Evolutionary conservation across 331 rosid genomes (phyloP).

Genomic region (Rhamnella rubrinervis): DNA sequence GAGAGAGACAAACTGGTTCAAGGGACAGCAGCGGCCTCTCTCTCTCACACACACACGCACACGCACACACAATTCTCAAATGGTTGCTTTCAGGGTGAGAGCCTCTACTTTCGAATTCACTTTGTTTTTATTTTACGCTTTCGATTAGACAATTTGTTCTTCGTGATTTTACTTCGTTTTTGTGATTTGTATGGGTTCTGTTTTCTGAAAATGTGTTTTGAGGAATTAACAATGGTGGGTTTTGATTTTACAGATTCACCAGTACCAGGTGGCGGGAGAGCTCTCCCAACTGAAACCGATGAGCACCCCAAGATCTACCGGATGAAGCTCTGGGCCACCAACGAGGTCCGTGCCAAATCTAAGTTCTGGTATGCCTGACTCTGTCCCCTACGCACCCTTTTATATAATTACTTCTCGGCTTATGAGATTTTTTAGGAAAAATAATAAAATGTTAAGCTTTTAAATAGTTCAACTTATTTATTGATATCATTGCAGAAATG

Average conservation of each 20-base stretch:
- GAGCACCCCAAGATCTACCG: slow-evolving; percentile 54
- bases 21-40: slow-evolving; percentile 3
- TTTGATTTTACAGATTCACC: slow-evolving; percentile 40
- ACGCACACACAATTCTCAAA: slow-evolving; percentile 16
- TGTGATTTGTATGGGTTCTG: not conserved
- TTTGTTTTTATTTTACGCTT: not conserved
- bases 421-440: not conserved
- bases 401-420: not conserved
- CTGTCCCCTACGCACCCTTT: not conserved
- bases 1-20: not conserved
- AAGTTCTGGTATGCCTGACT: slow-evolving; percentile 44
- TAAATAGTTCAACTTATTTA: not conserved
- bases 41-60: not conserved
- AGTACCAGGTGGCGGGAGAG: slow-evolving; percentile 55
- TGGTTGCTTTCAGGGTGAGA: slow-evolving; percentile 47
- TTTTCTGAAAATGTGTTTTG: not conserved
- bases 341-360: slow-evolving; percentile 57
- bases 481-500: too few species aligned
- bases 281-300: slow-evolving; percentile 44
- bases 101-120: not conserved
- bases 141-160: not conserved
- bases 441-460: not conserved
- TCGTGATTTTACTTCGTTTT: not conserved
- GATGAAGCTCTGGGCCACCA: slow-evolving; percentile 61
- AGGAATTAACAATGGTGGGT: not conserved